Evolutionary conservation across 441 rosid genomes (phyloP), one percentile per base, ranked within the genome.

Genomic region (Flueggea neowawraea): DNA sequence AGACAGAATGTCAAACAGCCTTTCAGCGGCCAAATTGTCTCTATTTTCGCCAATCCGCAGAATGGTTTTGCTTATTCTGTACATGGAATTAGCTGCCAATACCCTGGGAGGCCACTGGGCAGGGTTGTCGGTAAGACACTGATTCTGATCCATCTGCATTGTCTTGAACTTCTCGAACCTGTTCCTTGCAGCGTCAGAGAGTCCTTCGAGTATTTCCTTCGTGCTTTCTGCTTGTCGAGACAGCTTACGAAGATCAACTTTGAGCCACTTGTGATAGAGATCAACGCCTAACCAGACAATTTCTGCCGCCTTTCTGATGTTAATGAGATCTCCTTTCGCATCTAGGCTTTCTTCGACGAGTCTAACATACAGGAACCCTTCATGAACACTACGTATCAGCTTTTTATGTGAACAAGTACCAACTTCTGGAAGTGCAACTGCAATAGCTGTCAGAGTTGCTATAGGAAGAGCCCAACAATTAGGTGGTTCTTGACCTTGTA

Each of bases 71-170:
- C 88, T 83, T 63, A 86, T 68, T 71, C 94, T 68, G 53, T 89
- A 87, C 96, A 91, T 89, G 72, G 95, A 89, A 69, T 87, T 80
- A 10, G 96, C 93, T 7, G 97, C 94, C 71, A 87, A 61, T 49
- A 76, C 78, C 72, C 80, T 83, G 65, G 76, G 52, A 3, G 95
- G 95, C 99, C 99, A 94, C 33, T 64, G 75, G 10, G 84, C 72
- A 11, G 93, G 79, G 63, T 12, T 69, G n/a, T 83, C 89, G 69
- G 65, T 73, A 10, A 58, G 61, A 44, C 89, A 91, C 51, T 66
- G 69, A 54, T 58, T 59, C 51, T 66, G 69, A 54, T 58, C 57
- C 58, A 36, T n/a, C 33, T 72, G 44, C 68, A 31, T 52, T 69
- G 63, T 65, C 66, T n/a, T n/a, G n/a, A n/a, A n/a, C n/a, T 86